phyloP scores from a whole-genome alignment of 2,329 filamentous ascomycete genomes.

The Cladophialophora chaetospira region DNA sequence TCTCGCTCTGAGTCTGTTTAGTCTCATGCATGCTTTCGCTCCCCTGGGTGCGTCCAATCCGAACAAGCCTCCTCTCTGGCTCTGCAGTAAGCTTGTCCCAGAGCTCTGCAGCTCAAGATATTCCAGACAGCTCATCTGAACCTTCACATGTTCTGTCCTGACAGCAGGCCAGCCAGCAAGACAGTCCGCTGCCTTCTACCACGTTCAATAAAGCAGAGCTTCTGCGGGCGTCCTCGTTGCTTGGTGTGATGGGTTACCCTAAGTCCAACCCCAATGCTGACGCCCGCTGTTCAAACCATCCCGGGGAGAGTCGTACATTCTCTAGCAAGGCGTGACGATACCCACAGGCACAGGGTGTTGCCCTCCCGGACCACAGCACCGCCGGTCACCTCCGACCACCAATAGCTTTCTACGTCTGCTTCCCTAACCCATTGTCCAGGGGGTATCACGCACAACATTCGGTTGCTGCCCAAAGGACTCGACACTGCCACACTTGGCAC shows the following conservation, averaged over 20 bases:
- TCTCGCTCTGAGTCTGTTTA: neutral
- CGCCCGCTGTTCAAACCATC: conserved; percentile 11
- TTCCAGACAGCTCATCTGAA: neutral
- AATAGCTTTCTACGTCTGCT: neutral
- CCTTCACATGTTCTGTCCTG: neutral
- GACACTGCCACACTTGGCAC: neutral
- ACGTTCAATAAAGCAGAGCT: conserved; percentile 1
- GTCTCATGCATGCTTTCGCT: neutral
- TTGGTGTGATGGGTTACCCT: neutral
- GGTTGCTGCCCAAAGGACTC: neutral
- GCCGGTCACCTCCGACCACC: neutral
- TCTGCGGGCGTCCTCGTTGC: neutral
- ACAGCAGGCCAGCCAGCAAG: neutral
- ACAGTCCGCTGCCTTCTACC: conserved; percentile 9
- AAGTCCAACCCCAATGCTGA: conserved; percentile 1
- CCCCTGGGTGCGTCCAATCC: neutral
- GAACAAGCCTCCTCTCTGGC: neutral
- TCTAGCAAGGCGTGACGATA: conserved; percentile 7
- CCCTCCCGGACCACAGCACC: neutral
- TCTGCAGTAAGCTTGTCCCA: neutral
- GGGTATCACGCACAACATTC: neutral
- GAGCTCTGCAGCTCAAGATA: neutral
- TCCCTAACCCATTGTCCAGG: neutral
- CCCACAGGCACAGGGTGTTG: conserved; percentile 6
- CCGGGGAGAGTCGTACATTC: conserved; percentile 23